Evolutionary conservation across 164 flowering plant species (phyloP).

Genomic region (Aristolochia californica): DNA sequence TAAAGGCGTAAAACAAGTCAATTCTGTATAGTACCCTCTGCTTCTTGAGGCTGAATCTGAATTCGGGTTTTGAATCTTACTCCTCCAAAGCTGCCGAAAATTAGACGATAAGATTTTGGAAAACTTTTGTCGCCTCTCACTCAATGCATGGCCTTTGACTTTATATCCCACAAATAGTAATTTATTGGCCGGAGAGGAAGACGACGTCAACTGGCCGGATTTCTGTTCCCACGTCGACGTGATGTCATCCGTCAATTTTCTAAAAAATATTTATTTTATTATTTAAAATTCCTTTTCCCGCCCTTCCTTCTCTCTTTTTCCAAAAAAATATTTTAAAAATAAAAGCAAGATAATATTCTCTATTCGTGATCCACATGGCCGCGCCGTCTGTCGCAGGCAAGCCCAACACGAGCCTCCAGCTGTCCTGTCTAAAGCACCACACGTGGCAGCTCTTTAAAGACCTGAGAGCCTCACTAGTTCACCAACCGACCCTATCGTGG

Average conservation of each 20-base stretch:
- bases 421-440: too few relatives aligned
- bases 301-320: too few relatives aligned
- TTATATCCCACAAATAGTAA: background rate
- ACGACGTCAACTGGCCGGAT: background rate
- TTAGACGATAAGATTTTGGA: background rate
- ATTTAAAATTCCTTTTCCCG: too few relatives aligned
- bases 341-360: too few relatives aligned
- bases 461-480: background rate
- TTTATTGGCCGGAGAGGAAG: conserved; percentile 1
- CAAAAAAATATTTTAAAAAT: too few relatives aligned
- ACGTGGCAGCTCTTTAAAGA: background rate
- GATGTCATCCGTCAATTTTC: conserved; percentile 4
- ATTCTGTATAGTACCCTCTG: too few relatives aligned
- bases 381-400: background rate
- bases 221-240: conserved; percentile 4
- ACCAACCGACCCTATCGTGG: background rate
- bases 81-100: too few relatives aligned
- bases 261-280: too few relatives aligned
- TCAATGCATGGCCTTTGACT: background rate
- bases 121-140: background rate
- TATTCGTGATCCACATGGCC: background rate
- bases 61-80: too few relatives aligned
- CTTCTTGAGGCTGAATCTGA: too few relatives aligned
- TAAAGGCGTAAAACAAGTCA: too few relatives aligned
- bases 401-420: background rate